Percentiles rank a stretch among this genome's conserved stretches.
These are phyloP conservation scores for Citrus trifoliata DNA, from an alignment of 345 rosid species.

Conservation along the genomic window DNA sequence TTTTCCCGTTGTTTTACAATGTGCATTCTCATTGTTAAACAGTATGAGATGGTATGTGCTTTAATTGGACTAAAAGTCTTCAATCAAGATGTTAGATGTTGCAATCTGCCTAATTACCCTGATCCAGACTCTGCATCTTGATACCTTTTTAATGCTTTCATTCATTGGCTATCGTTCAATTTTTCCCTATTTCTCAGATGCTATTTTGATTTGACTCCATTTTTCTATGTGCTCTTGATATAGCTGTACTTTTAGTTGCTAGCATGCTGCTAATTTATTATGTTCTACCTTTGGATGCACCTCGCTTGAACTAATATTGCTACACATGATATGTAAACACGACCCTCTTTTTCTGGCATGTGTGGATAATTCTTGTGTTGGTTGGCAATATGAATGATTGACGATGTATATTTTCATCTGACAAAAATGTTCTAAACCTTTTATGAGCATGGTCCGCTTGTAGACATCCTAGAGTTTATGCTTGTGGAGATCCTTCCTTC, in stretches of 20 bases:
- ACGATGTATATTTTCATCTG: not conserved
- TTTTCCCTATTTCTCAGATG: not conserved
- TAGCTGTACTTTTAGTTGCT: not conserved
- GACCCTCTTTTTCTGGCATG: not conserved
- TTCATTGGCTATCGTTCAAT: not conserved
- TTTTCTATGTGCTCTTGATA: not conserved
- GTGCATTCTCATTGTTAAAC: conserved; percentile 64
- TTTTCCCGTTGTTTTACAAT: conserved; percentile 67
- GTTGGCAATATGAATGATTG: not conserved
- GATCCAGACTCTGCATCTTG: not conserved
- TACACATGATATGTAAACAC: not conserved
- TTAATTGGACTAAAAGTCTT: conserved; percentile 8
- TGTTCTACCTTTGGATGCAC: not conserved
- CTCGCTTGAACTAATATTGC: not conserved
- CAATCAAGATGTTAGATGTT: not conserved
- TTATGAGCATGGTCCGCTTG: not conserved
- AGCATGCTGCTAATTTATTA: not conserved
- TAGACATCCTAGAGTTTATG: not conserved
- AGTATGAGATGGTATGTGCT: conserved; percentile 54
- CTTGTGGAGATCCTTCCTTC: not conserved
- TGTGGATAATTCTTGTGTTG: not conserved
- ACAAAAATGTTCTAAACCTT: not conserved
- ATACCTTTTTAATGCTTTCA: not conserved
- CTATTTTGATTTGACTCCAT: not conserved
- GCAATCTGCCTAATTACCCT: not conserved